Conservation (phyloP, 2,329 filamentous ascomycete genomes). For the Aaosphaeria arxii region DNA sequence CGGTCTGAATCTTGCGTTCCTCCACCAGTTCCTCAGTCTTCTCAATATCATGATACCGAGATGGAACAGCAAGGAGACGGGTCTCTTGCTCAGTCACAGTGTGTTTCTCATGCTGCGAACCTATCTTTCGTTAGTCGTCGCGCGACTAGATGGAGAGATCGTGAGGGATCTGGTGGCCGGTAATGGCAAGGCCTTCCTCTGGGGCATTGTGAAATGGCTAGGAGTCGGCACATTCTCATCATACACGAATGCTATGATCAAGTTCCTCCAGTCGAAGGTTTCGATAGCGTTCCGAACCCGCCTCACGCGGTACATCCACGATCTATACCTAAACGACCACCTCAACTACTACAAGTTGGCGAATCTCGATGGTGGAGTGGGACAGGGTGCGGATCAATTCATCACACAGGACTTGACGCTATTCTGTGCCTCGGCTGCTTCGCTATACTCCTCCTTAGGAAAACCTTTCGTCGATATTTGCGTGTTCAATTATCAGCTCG, state of each 20-base stretch:
- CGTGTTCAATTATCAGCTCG: slow-evolving; percentile 97
- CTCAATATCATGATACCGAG: slow-evolving; percentile 97
- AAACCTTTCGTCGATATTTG: slow-evolving; percentile 96
- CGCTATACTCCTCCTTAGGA: slow-evolving; percentile 92
- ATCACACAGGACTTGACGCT: slow-evolving; percentile 96
- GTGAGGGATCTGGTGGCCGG: slow-evolving; percentile 95
- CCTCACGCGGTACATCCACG: slow-evolving; percentile 93
- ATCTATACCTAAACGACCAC: slow-evolving; percentile 91
- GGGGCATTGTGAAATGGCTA: slow-evolving; percentile 92
- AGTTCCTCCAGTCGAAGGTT: slow-evolving; percentile 95
- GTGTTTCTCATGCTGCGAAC: slow-evolving; percentile 88
- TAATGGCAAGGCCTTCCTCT: slow-evolving; percentile 81
- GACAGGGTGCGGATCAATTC: slow-evolving; percentile 90
- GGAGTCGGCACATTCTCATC: slow-evolving; percentile 90
- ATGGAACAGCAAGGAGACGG: slow-evolving; percentile 94
- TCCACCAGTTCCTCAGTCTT: slow-evolving; percentile 94
- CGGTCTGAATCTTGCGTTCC: slow-evolving; percentile 88
- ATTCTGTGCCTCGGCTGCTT: slow-evolving; percentile 89
- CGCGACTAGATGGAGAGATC: slow-evolving; percentile 90
- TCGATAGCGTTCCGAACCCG: slow-evolving; percentile 96
- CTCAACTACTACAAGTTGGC: slow-evolving; percentile 95
- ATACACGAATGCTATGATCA: slow-evolving; percentile 99
- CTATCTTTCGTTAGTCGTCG: slow-evolving; percentile 90
- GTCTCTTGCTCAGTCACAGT: slow-evolving; percentile 81
- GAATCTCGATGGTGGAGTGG: slow-evolving; percentile 89